These are phyloP conservation scores for Evernia prunastri DNA, from an alignment of 495 filamentous ascomycete species.

Conservation along the genomic window DNA sequence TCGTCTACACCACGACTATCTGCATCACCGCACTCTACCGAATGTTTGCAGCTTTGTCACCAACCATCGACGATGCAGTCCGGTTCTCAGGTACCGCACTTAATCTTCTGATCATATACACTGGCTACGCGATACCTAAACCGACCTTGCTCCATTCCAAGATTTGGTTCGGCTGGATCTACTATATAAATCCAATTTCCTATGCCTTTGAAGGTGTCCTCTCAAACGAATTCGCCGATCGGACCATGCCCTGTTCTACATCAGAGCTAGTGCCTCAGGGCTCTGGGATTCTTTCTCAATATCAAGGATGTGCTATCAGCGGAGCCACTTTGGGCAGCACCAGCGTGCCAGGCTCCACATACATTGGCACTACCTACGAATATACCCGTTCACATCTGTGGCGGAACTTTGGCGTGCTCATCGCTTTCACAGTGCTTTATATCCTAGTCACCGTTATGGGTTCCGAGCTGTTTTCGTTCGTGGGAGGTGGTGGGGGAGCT, in stretches of 20 bases:
- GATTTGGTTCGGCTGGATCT: constrained; percentile 75
- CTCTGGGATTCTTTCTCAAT: constrained; percentile 40
- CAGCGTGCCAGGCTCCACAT: constrained; percentile 52
- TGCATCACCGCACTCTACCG: constrained; percentile 64
- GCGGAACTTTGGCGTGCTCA: constrained; percentile 73
- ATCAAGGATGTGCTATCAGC: constrained; percentile 57
- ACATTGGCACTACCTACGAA: constrained; percentile 48
- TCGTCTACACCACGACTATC: constrained; percentile 63
- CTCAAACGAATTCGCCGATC: constrained; percentile 57
- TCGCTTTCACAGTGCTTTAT: constrained; percentile 64
- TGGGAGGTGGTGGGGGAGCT: constrained; percentile 50
- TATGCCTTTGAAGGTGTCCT: constrained; percentile 68
- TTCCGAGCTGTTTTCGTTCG: constrained; percentile 48
- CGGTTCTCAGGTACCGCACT: constrained; percentile 62
- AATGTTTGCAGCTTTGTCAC: constrained; percentile 69
- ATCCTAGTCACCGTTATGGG: constrained; percentile 60
- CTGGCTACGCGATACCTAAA: constrained; percentile 69
- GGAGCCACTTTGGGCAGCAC: constrained; percentile 44
- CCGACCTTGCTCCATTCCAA: constrained; percentile 55
- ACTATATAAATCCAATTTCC: constrained; percentile 63
- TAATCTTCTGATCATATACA: constrained; percentile 65
- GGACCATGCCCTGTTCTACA: constrained; percentile 53
- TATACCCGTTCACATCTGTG: constrained; percentile 64
- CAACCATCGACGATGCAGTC: constrained; percentile 66
- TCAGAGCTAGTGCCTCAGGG: constrained; percentile 52